Conservation (phyloP, 208 protist species). For the Acanthamoeba comandoni region DNA sequence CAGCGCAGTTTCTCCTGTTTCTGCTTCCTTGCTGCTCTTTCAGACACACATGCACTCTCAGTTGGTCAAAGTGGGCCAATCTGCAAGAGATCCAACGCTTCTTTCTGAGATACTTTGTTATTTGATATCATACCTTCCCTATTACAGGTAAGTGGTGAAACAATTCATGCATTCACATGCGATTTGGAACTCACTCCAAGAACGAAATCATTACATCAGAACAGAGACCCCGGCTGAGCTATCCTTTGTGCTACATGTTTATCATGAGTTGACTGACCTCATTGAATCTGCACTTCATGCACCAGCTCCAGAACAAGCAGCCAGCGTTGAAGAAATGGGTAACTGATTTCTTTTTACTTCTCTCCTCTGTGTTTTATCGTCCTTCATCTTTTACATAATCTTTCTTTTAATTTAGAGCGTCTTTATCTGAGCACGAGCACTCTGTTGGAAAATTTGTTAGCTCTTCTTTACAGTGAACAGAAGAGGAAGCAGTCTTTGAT, state of each 20-base stretch:
- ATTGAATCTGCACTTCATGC: conserved; percentile 6
- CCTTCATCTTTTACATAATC: not conserved
- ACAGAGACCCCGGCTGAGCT: not conserved
- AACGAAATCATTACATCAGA: not conserved
- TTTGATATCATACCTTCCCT: not conserved
- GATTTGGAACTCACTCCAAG: no score
- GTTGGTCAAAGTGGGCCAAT: not conserved
- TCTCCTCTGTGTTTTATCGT: not conserved
- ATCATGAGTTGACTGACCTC: conserved; percentile 29
- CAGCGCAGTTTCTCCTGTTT: not conserved
- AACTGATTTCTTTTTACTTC: no score
- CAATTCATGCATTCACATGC: no score
- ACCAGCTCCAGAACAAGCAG: no score
- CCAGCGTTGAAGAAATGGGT: no score
- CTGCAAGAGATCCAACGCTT: not conserved
- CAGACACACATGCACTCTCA: conserved; percentile 31
- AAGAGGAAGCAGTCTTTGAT: not conserved
- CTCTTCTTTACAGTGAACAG: conserved; percentile 15
- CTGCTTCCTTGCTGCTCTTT: not conserved
- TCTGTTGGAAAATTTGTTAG: not conserved
- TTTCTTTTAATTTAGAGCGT: not conserved
- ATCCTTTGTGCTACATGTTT: conserved; percentile 1
- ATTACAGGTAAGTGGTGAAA: not conserved
- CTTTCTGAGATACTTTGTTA: conserved; percentile 12
- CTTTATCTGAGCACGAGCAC: no score